Conservation (phyloP, 257 asterid genomes). For the Parsonsia alboflavescens region DNA sequence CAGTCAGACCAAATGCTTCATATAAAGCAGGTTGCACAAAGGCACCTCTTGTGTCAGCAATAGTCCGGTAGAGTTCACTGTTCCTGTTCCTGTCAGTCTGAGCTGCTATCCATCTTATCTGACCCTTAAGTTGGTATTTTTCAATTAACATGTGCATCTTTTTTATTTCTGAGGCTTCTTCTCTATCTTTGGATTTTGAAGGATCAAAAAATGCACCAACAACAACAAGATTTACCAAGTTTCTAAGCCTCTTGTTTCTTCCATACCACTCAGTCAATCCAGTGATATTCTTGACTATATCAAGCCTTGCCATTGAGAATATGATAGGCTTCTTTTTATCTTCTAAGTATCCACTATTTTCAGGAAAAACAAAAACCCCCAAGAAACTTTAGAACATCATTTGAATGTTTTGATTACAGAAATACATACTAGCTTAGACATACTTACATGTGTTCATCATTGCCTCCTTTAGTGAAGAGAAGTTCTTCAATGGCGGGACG, state of each 20-base stretch:
- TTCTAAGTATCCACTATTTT: conserved; percentile 63
- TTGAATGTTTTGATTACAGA: neutral
- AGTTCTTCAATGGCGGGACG: conserved; percentile 68
- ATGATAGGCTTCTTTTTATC: conserved; percentile 74
- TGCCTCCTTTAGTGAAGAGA: conserved; percentile 57
- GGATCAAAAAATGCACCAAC: conserved; percentile 93
- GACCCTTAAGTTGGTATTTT: conserved; percentile 68
- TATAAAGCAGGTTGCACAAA: conserved; percentile 87
- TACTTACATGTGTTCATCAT: conserved; percentile 75
- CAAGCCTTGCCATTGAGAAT: conserved; percentile 96
- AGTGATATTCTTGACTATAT: conserved; percentile 66
- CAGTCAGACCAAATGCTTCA: conserved; percentile 90
- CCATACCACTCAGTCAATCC: conserved; percentile 94
- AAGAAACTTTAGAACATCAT: neutral
- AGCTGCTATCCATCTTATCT: conserved; percentile 88
- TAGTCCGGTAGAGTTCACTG: conserved; percentile 69
- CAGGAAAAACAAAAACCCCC: conserved; percentile 1
- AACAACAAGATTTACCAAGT: conserved; percentile 69
- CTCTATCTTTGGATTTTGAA: conserved; percentile 78
- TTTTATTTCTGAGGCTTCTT: conserved; percentile 73
- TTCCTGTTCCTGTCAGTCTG: conserved; percentile 69
- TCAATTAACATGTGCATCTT: conserved; percentile 73
- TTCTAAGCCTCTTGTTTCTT: conserved; percentile 65
- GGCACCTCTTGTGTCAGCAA: conserved; percentile 87
- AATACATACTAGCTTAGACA: neutral